A percentile compares a stretch with the other conserved stretches of the same genome.
Evolutionary conservation across 495 filamentous ascomycete species (phyloP).

Genomic region (Hyaloscypha bicolor): DNA sequence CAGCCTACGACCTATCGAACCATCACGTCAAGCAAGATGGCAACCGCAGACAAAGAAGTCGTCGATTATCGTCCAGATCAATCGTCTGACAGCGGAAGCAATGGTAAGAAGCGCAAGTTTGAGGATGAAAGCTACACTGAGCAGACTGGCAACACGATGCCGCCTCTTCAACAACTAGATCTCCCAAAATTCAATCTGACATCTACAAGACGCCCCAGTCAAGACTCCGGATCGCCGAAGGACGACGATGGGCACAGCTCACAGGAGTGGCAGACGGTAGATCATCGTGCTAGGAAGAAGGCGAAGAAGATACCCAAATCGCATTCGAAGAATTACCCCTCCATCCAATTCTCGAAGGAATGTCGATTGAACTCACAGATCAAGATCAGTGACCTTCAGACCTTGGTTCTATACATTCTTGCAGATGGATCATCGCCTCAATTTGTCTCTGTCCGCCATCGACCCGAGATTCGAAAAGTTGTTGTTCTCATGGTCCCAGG

Average conservation of each 20-base stretch:
- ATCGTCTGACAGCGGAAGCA: conserved; percentile 18
- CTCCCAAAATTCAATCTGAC: conserved; percentile 37
- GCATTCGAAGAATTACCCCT: conserved; percentile 67
- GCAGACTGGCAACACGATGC: conserved; percentile 15
- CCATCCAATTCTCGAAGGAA: conserved; percentile 67
- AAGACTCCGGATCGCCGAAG: conserved; percentile 21
- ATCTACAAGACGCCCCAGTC: conserved; percentile 21
- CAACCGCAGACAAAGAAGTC: conserved; percentile 7
- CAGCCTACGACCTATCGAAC: not conserved
- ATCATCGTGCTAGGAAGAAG: conserved; percentile 51
- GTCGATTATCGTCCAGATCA: not conserved
- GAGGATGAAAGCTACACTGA: conserved; percentile 4
- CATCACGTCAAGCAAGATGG: conserved; percentile 9
- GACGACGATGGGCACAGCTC: conserved; percentile 37
- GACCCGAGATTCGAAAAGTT: conserved; percentile 74
- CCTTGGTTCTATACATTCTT: conserved; percentile 83
- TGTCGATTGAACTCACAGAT: conserved; percentile 71
- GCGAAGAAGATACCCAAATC: conserved; percentile 58
- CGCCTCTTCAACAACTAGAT: conserved; percentile 27
- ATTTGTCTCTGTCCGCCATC: conserved; percentile 82
- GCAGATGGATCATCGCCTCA: conserved; percentile 82
- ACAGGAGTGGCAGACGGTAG: conserved; percentile 51
- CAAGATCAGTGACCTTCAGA: conserved; percentile 77
- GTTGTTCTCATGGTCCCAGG: conserved; percentile 95
- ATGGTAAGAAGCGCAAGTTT: conserved; percentile 29